A percentile compares a stretch with the other conserved stretches of the same genome.
Conservation (phyloP, 192 early-diverging fungal species). For the Bifiguratus adelaidae region DNA sequence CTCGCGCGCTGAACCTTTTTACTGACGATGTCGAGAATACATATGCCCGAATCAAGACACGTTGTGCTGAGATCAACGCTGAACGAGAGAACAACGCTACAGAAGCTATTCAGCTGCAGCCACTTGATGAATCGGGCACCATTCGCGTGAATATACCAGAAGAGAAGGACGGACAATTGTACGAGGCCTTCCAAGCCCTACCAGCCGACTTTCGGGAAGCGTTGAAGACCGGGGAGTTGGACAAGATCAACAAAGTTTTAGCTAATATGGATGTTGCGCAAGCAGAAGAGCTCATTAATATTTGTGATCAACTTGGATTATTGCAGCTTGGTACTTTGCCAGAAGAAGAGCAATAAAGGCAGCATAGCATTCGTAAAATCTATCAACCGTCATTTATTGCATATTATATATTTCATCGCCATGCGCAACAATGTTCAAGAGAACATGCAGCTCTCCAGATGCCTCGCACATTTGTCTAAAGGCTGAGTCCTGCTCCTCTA, state of each 20-base stretch:
- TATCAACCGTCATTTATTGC: no score
- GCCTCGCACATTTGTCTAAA: conserved; percentile 73
- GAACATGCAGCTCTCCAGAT: conserved; percentile 63
- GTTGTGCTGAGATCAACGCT: conserved; percentile 55
- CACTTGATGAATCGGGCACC: conserved; percentile 54
- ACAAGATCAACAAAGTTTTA: conserved; percentile 76
- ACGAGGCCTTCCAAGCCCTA: conserved; percentile 60
- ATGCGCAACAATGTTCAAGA: no score
- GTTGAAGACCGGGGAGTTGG: conserved; percentile 62
- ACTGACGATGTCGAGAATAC: conserved; percentile 76
- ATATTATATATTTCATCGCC: no score
- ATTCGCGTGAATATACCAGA: conserved; percentile 59
- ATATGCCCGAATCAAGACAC: conserved; percentile 66
- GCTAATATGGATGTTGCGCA: conserved; percentile 53
- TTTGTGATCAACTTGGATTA: conserved; percentile 66
- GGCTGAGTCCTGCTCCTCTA: background rate
- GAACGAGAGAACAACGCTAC: conserved; percentile 28
- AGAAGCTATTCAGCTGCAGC: conserved; percentile 66
- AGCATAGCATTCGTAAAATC: no score
- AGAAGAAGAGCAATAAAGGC: no score
- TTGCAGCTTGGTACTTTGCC: no score
- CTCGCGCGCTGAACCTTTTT: conserved; percentile 68
- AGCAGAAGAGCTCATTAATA: conserved; percentile 65
- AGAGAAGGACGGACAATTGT: conserved; percentile 26
- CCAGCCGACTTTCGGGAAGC: conserved; percentile 67